These are phyloP conservation scores for Cyphellophora europaea DNA, from an alignment of 2,329 filamentous ascomycete genomes.

Conservation along the genomic window DNA sequence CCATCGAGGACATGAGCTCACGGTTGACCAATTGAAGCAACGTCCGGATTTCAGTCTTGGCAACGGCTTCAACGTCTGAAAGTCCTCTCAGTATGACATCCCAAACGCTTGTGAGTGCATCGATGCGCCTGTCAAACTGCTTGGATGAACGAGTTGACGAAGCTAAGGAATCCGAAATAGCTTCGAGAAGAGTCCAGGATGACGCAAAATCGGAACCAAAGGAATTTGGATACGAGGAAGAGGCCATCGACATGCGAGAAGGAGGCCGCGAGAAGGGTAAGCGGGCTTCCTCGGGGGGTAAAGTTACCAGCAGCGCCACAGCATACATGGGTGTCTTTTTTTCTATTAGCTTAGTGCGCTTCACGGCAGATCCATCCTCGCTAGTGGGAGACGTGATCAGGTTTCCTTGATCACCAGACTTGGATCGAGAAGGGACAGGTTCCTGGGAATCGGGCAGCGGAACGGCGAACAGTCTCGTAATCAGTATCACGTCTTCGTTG, in stretches of 20 bases:
- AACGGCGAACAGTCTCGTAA: conserved; percentile 52
- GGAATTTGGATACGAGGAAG: conserved; percentile 13
- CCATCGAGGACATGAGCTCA: conserved; percentile 20
- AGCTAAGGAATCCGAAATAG: conserved; percentile 17
- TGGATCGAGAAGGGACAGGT: conserved; percentile 19
- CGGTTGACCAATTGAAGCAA: conserved; percentile 40
- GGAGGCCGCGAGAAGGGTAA: conserved; percentile 2
- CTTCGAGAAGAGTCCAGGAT: conserved; percentile 19
- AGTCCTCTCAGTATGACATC: conserved; percentile 49
- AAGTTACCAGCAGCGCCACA: conserved; percentile 46
- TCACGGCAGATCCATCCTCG: conserved; percentile 16
- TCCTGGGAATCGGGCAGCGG: conserved; percentile 39
- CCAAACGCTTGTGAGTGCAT: conserved; percentile 49
- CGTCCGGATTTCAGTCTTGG: conserved; percentile 41
- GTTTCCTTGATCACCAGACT: background rate
- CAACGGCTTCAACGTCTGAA: conserved; percentile 42
- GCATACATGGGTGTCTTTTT: conserved; percentile 51
- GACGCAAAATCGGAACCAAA: conserved; percentile 17
- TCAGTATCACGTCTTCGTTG: conserved; percentile 42
- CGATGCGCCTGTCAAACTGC: conserved; percentile 41
- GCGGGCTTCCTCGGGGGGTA: conserved; percentile 31
- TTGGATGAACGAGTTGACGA: conserved; percentile 9
- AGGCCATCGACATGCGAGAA: conserved; percentile 24
- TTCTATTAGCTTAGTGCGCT: conserved; percentile 38
- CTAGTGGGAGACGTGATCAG: background rate